Conservation (phyloP, 306 rosid genomes). For the Citrullus colocynthis region DNA sequence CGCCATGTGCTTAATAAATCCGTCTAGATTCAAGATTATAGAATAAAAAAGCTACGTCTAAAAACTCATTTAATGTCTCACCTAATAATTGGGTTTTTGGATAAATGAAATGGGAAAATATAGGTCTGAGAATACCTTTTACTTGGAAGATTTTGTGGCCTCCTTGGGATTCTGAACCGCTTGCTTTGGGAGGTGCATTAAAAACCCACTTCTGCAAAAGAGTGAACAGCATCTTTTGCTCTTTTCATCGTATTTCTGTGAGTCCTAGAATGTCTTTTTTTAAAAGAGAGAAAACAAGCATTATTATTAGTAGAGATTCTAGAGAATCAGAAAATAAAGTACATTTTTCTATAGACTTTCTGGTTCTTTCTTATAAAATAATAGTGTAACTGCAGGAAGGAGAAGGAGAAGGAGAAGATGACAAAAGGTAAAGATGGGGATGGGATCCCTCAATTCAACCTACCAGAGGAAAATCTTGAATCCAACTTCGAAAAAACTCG, state of each 20-base stretch:
- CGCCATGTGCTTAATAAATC: not conserved
- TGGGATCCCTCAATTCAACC: conserved; percentile 8
- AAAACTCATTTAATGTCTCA: not conserved
- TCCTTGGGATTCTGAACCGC: not conserved
- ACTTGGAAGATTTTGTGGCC: not conserved
- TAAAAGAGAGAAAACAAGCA: not conserved
- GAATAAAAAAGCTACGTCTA: not conserved
- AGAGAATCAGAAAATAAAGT: not conserved
- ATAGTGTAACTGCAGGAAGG: not conserved
- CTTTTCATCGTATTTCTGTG: not conserved
- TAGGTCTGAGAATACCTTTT: not conserved
- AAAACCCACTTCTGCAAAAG: not conserved
- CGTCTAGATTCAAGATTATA: not conserved
- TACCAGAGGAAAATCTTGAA: not conserved
- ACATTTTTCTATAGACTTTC: not conserved
- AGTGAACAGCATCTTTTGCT: conserved; percentile 3
- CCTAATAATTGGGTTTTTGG: not conserved
- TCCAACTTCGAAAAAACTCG: conserved; percentile 11
- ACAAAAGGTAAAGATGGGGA: conserved; percentile 11
- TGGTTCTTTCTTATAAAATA: not conserved
- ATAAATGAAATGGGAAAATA: not conserved
- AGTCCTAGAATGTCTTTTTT: not conserved
- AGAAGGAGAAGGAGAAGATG: not conserved
- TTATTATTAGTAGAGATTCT: not conserved
- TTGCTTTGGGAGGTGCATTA: not conserved